Base-by-base conservation (phyloP, 805 yeast species). In the Myxozyma lipomycoides region DNA sequence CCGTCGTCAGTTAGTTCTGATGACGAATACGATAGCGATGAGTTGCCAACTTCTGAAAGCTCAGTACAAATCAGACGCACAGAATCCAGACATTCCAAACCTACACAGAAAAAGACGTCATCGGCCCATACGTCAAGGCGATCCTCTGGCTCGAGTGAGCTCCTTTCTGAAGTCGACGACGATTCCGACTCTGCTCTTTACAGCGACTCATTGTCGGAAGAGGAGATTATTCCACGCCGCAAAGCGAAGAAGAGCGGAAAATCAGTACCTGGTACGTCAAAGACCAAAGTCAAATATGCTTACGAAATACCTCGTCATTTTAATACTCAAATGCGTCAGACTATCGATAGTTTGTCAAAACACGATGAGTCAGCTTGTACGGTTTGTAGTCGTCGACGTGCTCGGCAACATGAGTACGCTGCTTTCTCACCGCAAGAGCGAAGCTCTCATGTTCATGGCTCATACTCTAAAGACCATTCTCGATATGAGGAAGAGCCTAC, bases 341-440 rank as follows among this genome's bases (percentile, higher is more conserved):
- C 40, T 6, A 43, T 46, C 46, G 51, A 53, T 23, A 35, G 18
- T 3, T 10, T 51, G 17, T 23, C 48, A 3, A 44, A 39, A 25
- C 58, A 54, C 37, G 47, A 54, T 40, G 35, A 52, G 2, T 28
- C 48, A 12, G 19, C 26, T 22, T 54, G 58, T 24, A 35, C 58
- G 4, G 50, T 54, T 19, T 54, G 58, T 24, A 28, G 49, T 18
- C 46, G 56, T 15, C 49, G 46, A 3, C 43, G 49, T 15, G 25
- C 43, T 7, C n/a, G n/a, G 12, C 6, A 35, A 12, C 19, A 9
- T 35, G 19, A 35, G 19, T 28, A 28, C 15, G 34, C 34, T 28
- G 34, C 34, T 10, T 28, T 15, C 12, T 15, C 10, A 28, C 38
- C 38, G 12, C n/a, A 17, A 17, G 6, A 7, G 12, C 38, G 6